These are phyloP conservation scores for Priceomyces melissophilus DNA, from an alignment of 805 yeast genomes.

Conservation along the genomic window DNA sequence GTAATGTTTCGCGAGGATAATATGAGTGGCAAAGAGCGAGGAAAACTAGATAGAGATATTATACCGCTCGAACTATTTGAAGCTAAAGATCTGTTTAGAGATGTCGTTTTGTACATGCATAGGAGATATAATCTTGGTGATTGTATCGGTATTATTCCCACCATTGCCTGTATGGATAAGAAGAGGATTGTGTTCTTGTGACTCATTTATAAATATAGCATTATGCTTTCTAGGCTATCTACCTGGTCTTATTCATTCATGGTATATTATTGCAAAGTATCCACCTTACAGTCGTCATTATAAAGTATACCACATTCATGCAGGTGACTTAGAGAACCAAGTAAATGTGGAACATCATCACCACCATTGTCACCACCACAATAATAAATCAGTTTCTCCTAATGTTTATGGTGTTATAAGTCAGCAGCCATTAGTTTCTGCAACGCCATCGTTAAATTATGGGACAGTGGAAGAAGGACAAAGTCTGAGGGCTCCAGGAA, in stretches of 20 bases:
- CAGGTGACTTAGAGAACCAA: conserved; percentile 33
- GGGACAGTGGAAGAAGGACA: conserved; percentile 4
- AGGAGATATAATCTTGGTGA: conserved; percentile 55
- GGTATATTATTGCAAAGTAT: conserved; percentile 47
- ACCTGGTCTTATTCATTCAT: conserved; percentile 50
- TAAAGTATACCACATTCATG: conserved; percentile 32
- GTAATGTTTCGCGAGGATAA: too few relatives aligned
- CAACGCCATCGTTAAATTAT: conserved; percentile 9
- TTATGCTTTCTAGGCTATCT: conserved; percentile 47
- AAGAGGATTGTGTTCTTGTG: conserved; percentile 57
- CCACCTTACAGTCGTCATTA: conserved; percentile 32
- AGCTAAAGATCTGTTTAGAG: neutral
- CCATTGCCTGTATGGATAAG: conserved; percentile 71
- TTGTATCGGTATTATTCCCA: conserved; percentile 63
- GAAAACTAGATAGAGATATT: too few relatives aligned
- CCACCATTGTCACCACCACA: conserved; percentile 23
- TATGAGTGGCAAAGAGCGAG: too few relatives aligned
- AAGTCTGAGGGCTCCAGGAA: conserved; percentile 10
- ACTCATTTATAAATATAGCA: conserved; percentile 41
- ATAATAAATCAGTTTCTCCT: conserved; percentile 3
- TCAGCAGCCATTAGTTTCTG: conserved; percentile 10
- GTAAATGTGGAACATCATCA: conserved; percentile 5
- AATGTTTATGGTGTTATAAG: neutral
- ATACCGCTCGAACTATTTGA: too few relatives aligned
- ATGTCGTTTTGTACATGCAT: conserved; percentile 27